A percentile compares a stretch with the other conserved stretches of the same genome.
Conservation (phyloP, 345 rosid genomes). For the Citrus glauca region DNA sequence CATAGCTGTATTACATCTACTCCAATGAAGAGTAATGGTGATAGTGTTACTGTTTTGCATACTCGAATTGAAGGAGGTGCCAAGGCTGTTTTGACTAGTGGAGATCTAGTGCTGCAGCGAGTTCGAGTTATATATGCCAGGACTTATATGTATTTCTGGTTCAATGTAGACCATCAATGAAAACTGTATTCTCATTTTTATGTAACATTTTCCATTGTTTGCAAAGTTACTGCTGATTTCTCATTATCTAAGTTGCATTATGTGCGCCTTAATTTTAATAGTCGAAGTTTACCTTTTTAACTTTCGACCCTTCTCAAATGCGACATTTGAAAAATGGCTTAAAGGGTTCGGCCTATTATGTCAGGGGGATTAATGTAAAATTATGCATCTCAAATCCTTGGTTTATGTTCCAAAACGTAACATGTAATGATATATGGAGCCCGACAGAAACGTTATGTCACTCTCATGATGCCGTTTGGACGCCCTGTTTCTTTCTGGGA, state of each 20-base stretch:
- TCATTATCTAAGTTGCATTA: too few relatives aligned
- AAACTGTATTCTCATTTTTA: not conserved
- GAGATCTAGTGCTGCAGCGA: conserved; percentile 73
- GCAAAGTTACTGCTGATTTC: not conserved
- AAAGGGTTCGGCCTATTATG: too few relatives aligned
- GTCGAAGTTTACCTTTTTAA: not conserved
- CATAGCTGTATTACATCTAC: conserved; percentile 32
- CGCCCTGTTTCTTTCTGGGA: too few relatives aligned
- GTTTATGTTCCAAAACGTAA: too few relatives aligned
- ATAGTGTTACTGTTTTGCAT: conserved; percentile 61
- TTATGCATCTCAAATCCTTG: too few relatives aligned
- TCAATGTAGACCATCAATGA: conserved; percentile 58
- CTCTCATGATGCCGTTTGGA: too few relatives aligned
- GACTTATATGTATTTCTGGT: conserved; percentile 78
- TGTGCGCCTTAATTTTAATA: not conserved
- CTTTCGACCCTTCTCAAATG: too few relatives aligned
- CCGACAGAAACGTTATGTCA: too few relatives aligned
- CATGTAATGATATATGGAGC: too few relatives aligned
- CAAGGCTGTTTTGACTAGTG: conserved; percentile 74
- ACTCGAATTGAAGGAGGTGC: conserved; percentile 95
- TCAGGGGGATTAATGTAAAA: too few relatives aligned
- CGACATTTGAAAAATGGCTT: too few relatives aligned
- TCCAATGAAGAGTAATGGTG: conserved; percentile 30
- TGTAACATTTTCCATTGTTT: not conserved
- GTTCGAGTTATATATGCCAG: conserved; percentile 84